Evolutionary conservation across 257 asterid genomes (phyloP).

Genomic region (Solanum etuberosum): DNA sequence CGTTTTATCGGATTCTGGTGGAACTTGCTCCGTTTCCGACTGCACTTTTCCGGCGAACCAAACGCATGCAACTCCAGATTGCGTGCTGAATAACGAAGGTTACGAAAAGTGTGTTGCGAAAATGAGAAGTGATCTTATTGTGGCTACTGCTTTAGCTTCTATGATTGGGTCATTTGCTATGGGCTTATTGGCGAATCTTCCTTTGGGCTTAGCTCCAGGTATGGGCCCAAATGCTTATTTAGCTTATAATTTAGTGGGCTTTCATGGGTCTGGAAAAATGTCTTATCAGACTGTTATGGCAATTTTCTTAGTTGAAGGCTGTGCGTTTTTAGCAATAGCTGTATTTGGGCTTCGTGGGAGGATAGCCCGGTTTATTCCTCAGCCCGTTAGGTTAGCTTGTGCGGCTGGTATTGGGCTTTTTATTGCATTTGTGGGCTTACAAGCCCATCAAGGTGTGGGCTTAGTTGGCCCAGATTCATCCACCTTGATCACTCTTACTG

Average conservation of each 20-base stretch:
- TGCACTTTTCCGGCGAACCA: conserved; percentile 17
- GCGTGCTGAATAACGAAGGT: conserved; percentile 35
- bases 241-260: conserved; percentile 67
- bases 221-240: conserved; percentile 70
- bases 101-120: conserved; percentile 44
- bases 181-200: conserved; percentile 70
- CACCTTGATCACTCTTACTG: conserved; percentile 37
- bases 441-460: conserved; percentile 58
- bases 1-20: conserved; percentile 58
- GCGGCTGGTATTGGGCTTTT: conserved; percentile 73
- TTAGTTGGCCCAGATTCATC: conserved; percentile 51
- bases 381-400: conserved; percentile 39
- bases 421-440: conserved; percentile 65
- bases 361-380: conserved; percentile 51
- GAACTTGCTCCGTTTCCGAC: conserved; percentile 40
- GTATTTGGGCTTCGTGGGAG: conserved; percentile 61
- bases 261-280: conserved; percentile 53
- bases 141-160: conserved; percentile 56
- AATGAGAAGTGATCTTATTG: conserved; percentile 50
- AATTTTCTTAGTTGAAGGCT: conserved; percentile 46
- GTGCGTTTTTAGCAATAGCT: conserved; percentile 52
- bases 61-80: conserved; percentile 19
- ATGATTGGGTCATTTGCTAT: conserved; percentile 60
- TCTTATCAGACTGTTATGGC: conserved; percentile 66
- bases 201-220: conserved; percentile 70